Conservation (phyloP, 164 flowering plant species). For the Stephania yunnanensis region DNA sequence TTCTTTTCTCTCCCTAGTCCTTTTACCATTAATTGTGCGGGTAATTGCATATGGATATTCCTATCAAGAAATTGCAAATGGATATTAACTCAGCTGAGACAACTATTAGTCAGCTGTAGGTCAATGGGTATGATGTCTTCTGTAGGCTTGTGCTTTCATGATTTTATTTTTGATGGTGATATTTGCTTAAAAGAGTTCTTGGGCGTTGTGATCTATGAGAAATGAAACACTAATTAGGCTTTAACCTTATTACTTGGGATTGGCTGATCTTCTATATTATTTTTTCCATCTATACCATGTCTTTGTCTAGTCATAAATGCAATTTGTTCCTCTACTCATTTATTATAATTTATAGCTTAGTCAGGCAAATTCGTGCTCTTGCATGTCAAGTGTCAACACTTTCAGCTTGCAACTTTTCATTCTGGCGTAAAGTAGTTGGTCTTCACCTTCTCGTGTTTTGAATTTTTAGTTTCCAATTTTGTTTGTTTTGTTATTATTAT, state of each 20-base stretch:
- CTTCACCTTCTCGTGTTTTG: background rate
- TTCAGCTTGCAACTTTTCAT: background rate
- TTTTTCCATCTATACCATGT: background rate
- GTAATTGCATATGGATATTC: background rate
- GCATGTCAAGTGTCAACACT: background rate
- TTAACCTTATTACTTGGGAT: background rate
- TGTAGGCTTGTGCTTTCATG: background rate
- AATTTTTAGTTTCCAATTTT: background rate
- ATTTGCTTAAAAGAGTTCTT: background rate
- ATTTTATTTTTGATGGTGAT: background rate
- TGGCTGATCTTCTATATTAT: background rate
- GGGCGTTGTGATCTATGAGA: background rate
- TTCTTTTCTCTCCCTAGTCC: background rate
- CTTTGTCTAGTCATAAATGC: background rate
- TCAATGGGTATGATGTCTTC: background rate
- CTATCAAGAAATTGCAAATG: background rate
- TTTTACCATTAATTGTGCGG: background rate
- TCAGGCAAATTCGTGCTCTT: background rate
- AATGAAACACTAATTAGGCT: background rate
- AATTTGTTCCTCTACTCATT: background rate
- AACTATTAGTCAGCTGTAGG: background rate
- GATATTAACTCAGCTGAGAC: background rate
- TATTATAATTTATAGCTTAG: background rate
- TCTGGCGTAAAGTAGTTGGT: background rate
- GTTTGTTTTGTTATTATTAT: background rate